Evolutionary conservation across 2,329 filamentous ascomycete species (phyloP).

Genomic region (Teratosphaeria epicoccoides): DNA sequence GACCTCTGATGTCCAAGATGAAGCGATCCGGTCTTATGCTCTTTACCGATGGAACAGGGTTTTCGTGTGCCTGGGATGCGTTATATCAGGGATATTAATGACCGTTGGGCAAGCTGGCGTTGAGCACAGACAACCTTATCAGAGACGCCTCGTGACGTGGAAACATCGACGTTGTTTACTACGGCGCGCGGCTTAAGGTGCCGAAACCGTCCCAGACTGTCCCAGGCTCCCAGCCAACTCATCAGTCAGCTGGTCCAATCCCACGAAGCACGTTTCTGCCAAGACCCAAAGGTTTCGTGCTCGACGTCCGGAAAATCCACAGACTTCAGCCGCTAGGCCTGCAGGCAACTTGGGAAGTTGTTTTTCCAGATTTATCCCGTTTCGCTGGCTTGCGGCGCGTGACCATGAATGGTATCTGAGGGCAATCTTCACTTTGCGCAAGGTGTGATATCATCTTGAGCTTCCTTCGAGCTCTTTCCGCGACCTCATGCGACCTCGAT

Average conservation of each 20-base stretch:
- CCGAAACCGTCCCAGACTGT: background rate
- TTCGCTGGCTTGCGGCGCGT: background rate
- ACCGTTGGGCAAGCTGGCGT: background rate
- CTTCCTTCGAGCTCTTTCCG: background rate
- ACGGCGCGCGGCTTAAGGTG: background rate
- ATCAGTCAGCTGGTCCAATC: background rate
- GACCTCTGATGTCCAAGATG: constrained; percentile 1
- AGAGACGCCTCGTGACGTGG: background rate
- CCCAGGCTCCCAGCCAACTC: too few relatives aligned
- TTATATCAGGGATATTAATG: too few relatives aligned
- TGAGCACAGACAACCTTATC: background rate
- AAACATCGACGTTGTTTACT: background rate
- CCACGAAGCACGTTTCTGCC: background rate
- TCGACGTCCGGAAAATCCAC: background rate
- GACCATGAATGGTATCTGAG: background rate
- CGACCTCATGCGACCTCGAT: background rate
- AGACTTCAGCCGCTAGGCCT: background rate
- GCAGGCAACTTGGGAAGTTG: background rate
- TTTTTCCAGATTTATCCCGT: background rate
- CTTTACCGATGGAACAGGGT: too few relatives aligned
- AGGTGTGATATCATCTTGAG: background rate
- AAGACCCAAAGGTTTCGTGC: background rate
- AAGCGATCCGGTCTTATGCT: background rate
- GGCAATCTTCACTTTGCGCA: background rate
- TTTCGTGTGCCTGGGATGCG: too few relatives aligned